A percentile compares a stretch with the other conserved stretches of the same genome.
Evolutionary conservation across 2,329 filamentous ascomycete species (phyloP).

Genomic region (Colletotrichum viniferum): DNA sequence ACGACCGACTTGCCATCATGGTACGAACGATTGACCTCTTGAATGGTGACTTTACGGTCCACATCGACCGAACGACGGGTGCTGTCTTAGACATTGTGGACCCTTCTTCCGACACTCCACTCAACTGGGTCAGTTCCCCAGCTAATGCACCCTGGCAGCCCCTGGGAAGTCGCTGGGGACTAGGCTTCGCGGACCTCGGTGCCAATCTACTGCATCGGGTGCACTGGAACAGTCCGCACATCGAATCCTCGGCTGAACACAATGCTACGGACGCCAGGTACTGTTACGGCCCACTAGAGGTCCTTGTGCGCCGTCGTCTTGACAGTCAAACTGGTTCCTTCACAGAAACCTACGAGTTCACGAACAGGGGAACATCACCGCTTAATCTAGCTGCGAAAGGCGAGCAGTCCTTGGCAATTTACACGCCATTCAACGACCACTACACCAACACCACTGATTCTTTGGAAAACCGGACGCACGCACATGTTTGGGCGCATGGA

Average conservation of each 20-base stretch:
- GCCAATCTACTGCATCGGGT: background rate
- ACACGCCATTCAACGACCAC: conserved; percentile 19
- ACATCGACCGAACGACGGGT: conserved; percentile 2
- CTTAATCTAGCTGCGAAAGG: background rate
- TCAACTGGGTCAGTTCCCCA: conserved; percentile 19
- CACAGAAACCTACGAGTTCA: conserved; percentile 12
- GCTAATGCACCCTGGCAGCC: conserved; percentile 19
- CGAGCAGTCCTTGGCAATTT: conserved; percentile 12
- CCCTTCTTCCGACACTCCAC: background rate
- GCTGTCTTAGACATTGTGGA: conserved; percentile 10
- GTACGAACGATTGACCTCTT: conserved; percentile 4
- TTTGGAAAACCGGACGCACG: background rate
- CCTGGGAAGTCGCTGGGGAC: conserved; percentile 16
- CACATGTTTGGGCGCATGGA: conserved; percentile 15
- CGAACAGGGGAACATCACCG: background rate
- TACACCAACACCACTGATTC: conserved; percentile 18
- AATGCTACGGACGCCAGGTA: background rate
- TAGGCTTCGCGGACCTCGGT: conserved; percentile 13
- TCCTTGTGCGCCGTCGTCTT: background rate
- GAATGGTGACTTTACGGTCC: conserved; percentile 4
- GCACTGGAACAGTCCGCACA: conserved; percentile 10
- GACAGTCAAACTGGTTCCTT: background rate
- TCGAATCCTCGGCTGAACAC: background rate
- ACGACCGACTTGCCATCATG: background rate
- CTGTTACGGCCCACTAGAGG: background rate